These are phyloP conservation scores for Ulvella scutata DNA, from an alignment of 139 green algal species.

Conservation along the genomic window DNA sequence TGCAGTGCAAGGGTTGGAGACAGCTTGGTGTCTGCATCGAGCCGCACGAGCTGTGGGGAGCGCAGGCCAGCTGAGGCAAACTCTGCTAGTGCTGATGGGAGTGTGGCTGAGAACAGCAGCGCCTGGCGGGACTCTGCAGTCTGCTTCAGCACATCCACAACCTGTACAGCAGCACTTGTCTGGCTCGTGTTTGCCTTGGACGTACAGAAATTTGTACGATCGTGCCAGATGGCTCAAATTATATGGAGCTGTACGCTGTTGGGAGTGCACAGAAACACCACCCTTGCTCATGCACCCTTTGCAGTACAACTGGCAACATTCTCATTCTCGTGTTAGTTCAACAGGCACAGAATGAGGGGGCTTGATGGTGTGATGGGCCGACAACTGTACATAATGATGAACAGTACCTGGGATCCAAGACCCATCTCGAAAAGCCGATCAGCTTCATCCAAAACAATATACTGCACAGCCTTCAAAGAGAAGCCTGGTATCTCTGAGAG, in stretches of 20 bases:
- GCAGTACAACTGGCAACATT: too few relatives aligned
- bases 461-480: slow-evolving; percentile 46
- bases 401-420: slow-evolving; percentile 70
- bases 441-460: slow-evolving; percentile 85
- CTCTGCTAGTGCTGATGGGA: slow-evolving; percentile 79
- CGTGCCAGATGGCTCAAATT: too few relatives aligned
- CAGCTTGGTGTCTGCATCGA: slow-evolving; percentile 84
- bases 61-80: slow-evolving; percentile 79
- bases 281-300: too few relatives aligned
- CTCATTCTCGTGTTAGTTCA: too few relatives aligned
- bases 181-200: too few relatives aligned
- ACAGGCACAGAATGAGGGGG: too few relatives aligned
- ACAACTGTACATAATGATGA: neutral
- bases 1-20: slow-evolving; percentile 59
- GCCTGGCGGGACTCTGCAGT: slow-evolving; percentile 66
- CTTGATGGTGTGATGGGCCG: too few relatives aligned
- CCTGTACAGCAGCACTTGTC: too few relatives aligned
- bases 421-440: slow-evolving; percentile 98
- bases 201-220: too few relatives aligned
- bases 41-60: slow-evolving; percentile 73
- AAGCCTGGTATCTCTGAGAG: slow-evolving; percentile 70
- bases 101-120: slow-evolving; percentile 89
- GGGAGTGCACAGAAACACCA: too few relatives aligned
- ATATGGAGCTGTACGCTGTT: too few relatives aligned
- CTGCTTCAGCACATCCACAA: slow-evolving; percentile 50